Base-by-base conservation (phyloP, 805 yeast species). In the Spathaspora girioi region DNA sequence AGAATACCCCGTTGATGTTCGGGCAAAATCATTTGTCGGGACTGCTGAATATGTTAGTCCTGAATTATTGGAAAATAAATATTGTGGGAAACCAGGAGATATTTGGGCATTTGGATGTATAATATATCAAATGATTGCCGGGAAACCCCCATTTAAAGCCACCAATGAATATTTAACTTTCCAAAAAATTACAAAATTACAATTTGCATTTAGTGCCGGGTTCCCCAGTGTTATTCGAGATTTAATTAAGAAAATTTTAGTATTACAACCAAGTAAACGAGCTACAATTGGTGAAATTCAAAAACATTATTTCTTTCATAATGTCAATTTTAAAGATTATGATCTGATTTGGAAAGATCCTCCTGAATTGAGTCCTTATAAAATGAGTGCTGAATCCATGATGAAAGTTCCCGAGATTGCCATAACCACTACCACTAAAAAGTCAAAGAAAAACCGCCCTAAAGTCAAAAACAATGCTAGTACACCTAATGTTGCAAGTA, bases 1-100 rank as follows among this genome's bases (percentile, higher is more conserved):
- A 38, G 71, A 68, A 9, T 87, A 82, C 60, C 91, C 92, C 9
- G 61, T 77, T 14, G 86, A 86, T 59, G 81, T 83, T 1, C 76
- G 83, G 59, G 91, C 94, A 5, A 84, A 80, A 56, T 87, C 94
- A 0, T 88, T 88, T 69, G 96, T 88, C 27, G 96, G 96, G 3
- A 87, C 93, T 0, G 93, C 93, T 0, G 93, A 87, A 59, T 87
- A 87, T 59, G 92, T 87, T 6, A 84, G 92, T 0, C 96, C 96
- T 0, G 96, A 88, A 60, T 69, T 88, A 38, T 70, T 88, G 53
- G 89, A 85, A 55, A 87, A 80, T 60, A 87, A 86, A 59, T 84
- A 82, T 58, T 78, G 83, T 58, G 85, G 86, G 5, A 80, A 80
- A 55, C 77, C 83, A 0, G 80, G 82, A 19, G 86, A 81, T 59